Evolutionary conservation across 2,329 filamentous ascomycete species (phyloP).

Genomic region (Meredithiella fracta): DNA sequence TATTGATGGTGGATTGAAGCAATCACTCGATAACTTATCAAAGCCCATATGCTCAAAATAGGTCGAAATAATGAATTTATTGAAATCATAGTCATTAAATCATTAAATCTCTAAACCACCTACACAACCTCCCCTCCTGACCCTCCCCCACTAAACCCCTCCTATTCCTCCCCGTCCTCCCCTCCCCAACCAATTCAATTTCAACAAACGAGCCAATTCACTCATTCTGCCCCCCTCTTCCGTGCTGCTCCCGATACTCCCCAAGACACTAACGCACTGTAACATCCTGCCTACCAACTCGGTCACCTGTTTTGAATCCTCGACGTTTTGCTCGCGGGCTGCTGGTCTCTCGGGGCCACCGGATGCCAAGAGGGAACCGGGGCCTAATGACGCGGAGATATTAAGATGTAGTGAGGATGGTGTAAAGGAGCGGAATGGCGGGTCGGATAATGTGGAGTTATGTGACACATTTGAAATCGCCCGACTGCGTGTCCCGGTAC

Average conservation of each 20-base stretch:
- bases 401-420: conserved; percentile 26
- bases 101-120: not conserved
- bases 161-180: conserved; percentile 73
- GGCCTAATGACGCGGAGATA: conserved; percentile 17
- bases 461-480: conserved; percentile 74
- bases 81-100: no score
- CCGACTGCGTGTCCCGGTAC: conserved; percentile 41
- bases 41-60: no score
- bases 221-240: conserved; percentile 64
- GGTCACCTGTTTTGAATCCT: conserved; percentile 65
- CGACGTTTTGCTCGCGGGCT: conserved; percentile 16
- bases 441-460: conserved; percentile 29
- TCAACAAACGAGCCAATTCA: conserved; percentile 69
- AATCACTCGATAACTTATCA: not conserved
- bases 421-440: conserved; percentile 33
- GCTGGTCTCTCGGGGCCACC: not conserved
- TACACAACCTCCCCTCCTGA: conserved; percentile 28
- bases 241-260: conserved; percentile 50
- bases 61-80: no score
- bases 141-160: conserved; percentile 61
- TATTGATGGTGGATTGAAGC: not conserved
- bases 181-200: conserved; percentile 90
- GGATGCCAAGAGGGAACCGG: not conserved
- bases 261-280: conserved; percentile 85
- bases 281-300: conserved; percentile 92